Base-by-base conservation (phyloP, 805 yeast genomes). In the Schwanniomyces vanrijiae region DNA sequence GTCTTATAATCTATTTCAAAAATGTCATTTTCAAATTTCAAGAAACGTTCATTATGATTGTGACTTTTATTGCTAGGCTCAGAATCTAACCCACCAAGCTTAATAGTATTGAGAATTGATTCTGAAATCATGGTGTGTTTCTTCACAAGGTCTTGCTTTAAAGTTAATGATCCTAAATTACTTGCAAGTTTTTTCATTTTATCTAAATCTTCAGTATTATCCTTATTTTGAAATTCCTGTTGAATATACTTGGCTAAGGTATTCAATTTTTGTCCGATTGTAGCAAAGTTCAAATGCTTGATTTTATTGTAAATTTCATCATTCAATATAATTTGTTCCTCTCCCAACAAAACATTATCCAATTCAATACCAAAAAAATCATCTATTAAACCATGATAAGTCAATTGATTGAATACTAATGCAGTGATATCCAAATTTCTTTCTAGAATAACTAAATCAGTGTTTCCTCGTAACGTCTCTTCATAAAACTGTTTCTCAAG, bases 371-470 rank as follows among this genome's bases (percentile, higher is more conserved):
- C 81, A 53, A 82, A 75, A 10, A 82, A 61, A 55, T 91, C 97
- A 61, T 88, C 91, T 18, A 90, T 70, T 13, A 94, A 70, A 0
- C 98, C 99, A 14, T 80, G 73, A 61, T 91, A 92, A 2, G 90
- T 87, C 55, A 91, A 66, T 56, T 91, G 97, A 21, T 83, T 81
- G 45, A 90, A 66, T 9, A 89, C 57, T 1, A 90, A 84, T 1
- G 96, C 81, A 4, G 87, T 63, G 37, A 80, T 76, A 65, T 92
- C 99, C 24, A 84, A 62, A 44, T 84, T 80, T 41, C 99, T 71
- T 59, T 92, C 98, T 18, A 92, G 59, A 1, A 91, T 84, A 5
- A 92, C 74, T 24, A 91, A 66, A 58, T 92, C 95, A 43, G 83
- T 77, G 48, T 83, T 84, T 40, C 78, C 68, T 9, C 71, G 71